phyloP scores from a whole-genome alignment of 305 asterid genomes.

The Solanum hybrid region DNA sequence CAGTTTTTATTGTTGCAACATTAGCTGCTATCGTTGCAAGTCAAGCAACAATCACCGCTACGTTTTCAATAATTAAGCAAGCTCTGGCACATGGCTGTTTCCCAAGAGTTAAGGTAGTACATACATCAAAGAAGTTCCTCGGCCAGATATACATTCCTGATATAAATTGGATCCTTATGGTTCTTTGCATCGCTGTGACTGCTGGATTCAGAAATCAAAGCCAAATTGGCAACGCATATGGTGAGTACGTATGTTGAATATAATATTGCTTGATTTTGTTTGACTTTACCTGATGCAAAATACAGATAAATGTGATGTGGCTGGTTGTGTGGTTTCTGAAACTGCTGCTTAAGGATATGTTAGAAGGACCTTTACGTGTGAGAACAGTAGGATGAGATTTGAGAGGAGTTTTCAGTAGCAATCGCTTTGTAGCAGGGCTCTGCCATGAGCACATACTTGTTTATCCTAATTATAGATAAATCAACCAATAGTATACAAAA shows the following conservation, averaged over 20 bases:
- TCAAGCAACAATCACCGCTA: constrained; percentile 92
- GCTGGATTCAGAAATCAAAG: constrained; percentile 94
- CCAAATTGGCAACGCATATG: constrained; percentile 97
- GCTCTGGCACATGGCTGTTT: constrained; percentile 93
- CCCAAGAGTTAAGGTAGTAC: constrained; percentile 93
- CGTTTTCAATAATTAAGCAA: constrained; percentile 93
- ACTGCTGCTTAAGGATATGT: background rate
- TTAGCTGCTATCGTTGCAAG: constrained; percentile 95
- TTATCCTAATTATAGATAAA: background rate
- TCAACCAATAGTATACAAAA: background rate
- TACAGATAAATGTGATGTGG: background rate
- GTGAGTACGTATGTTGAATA: constrained; percentile 26
- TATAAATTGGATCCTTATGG: constrained; percentile 92
- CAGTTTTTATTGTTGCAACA: constrained; percentile 79
- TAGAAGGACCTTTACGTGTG: background rate
- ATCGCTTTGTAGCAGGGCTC: background rate
- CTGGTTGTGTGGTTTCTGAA: background rate
- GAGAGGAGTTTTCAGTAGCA: background rate
- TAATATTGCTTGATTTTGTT: background rate
- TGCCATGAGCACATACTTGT: background rate
- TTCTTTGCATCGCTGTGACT: constrained; percentile 92
- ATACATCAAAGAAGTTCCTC: constrained; percentile 85
- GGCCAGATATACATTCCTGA: constrained; percentile 96
- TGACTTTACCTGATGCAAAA: background rate
- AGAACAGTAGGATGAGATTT: background rate